Percentiles rank a stretch among this genome's conserved stretches.
Conservation (phyloP, 176 grass and related monocot species). For the Saccharum officinarum region DNA sequence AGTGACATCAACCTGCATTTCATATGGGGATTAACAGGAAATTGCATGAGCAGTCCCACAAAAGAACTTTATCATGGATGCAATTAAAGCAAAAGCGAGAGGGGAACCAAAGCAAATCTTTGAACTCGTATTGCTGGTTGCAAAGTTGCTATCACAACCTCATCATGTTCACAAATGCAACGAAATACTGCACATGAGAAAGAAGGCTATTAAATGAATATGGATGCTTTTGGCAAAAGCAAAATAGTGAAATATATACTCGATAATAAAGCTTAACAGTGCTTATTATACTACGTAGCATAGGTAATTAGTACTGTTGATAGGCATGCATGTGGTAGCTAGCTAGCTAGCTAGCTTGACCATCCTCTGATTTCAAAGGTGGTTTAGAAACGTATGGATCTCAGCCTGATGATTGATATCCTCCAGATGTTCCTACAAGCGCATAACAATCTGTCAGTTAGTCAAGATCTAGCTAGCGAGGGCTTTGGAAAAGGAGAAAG, state of each 20-base stretch:
- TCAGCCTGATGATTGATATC: constrained; percentile 17
- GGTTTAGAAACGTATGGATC: constrained; percentile 42
- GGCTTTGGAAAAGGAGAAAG: neutral
- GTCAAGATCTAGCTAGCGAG: constrained; percentile 14
- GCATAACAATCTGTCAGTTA: neutral
- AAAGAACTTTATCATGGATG: constrained; percentile 3
- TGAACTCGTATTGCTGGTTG: constrained; percentile 35
- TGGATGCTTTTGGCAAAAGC: neutral
- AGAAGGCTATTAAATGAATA: neutral
- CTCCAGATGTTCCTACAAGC: neutral
- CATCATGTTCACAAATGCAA: constrained; percentile 14
- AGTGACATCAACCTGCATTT: constrained; percentile 30
- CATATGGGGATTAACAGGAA: constrained; percentile 7
- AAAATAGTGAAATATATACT: neutral
- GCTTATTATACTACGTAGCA: neutral
- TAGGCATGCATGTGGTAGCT: neutral
- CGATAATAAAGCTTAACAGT: neutral
- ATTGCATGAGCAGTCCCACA: neutral
- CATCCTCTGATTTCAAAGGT: constrained; percentile 18
- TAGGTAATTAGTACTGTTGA: constrained; percentile 9
- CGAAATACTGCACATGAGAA: neutral
- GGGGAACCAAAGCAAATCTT: constrained; percentile 29
- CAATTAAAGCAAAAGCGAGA: constrained; percentile 26
- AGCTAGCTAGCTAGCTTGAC: constrained; percentile 12
- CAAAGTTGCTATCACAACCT: constrained; percentile 37